Evolutionary conservation across 2,329 filamentous ascomycete genomes (phyloP), one percentile per base, ranked within the genome.

Genomic region (Hypoxylon sp.): DNA sequence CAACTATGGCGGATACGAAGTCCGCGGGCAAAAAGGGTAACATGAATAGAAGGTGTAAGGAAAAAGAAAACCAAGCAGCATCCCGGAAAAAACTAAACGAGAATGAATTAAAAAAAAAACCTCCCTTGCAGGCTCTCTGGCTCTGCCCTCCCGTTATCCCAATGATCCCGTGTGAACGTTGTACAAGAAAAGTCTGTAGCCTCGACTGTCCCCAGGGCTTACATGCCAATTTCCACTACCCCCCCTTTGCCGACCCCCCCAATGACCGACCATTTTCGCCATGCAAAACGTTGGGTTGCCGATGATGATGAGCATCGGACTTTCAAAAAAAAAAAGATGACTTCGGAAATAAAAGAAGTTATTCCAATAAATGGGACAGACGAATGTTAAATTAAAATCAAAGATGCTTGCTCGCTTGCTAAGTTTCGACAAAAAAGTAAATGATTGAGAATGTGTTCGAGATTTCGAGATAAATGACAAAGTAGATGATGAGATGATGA

Each of bases 351-450:
- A 28, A 46, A 46, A 51, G 19, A 46, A 46, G 45, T 51, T 57
- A 51, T 55, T 43, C 68, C 66, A 71, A 73, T 65, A 49, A 69
- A 71, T 63, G 60, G 52, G 60, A 67, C 48, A 64, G 63, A 71
- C 67, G 69, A 70, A 72, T 46, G 45, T 55, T 67, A 69, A 58
- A 68, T 63, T 67, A 73, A 75, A 77, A 55, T 45, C 75, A 74
- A 77, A 78, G 76, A 80, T 76, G 81, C 78, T 79, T 76, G 75
- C 76, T 79, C 75, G 75, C 76, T 77, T 77, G 76, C 77, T 80
- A 78, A 75, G 71, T 74, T 69, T 71, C 72, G 68, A 76, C 73
- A 43, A 43, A 43, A 21, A 30, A 74, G 67, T 73, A 75, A 75
- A 72, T 46, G 69, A 73, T 57, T 62, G 61, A 46, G 63, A 74